Evolutionary conservation across 257 asterid species (phyloP), one percentile per base, ranked within the genome.

Genomic region (Solanum megistacrolobum): DNA sequence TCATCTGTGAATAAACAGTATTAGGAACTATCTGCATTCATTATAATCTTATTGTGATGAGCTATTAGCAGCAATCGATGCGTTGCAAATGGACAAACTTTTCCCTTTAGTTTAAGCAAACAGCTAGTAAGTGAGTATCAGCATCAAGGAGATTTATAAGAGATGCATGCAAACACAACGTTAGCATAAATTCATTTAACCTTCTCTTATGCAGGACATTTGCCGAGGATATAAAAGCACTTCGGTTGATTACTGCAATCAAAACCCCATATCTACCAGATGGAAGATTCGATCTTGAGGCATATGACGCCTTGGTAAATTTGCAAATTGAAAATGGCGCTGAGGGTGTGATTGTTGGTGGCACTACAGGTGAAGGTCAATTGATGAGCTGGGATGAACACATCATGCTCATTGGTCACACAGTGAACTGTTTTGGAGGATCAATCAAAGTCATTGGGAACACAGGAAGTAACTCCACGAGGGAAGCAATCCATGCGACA

Each of bases 361-460:
- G 99, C 35, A 95, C 96, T 43, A 95, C 99, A 7, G 98, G 99
- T 21, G 98, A 96, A 89, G 98, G 99, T 83, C 98, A 96, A 86
- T 88, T 96, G 39, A 96, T 96, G 99, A 92, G 96, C 90, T 96
- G 98, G 98, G 98, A 95, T 75, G 99, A 96, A 86, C 99, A 96
- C 90, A 93, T 95, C 68, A 96, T 96, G 99, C 98, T 95, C 84
- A 96, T 96, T 34, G 99, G 96, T 79, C 98, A 95, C 91, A 95
- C 99, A 0, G 96, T 96, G 18, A 96, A 93, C 92, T 96, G 98
- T 76, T 96, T 95, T 39, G 99, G 98, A 41, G 94, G 94, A 34
- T 95, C 96, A 46, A 89, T 96, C 90, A 95, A 95, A 89, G 98
- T 96, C 48, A 93, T 96, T 5, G 99, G 99, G 81, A 96, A 95